phyloP scores from a whole-genome alignment of 2,329 filamentous ascomycete species.

The Aspergillus versicolor region DNA sequence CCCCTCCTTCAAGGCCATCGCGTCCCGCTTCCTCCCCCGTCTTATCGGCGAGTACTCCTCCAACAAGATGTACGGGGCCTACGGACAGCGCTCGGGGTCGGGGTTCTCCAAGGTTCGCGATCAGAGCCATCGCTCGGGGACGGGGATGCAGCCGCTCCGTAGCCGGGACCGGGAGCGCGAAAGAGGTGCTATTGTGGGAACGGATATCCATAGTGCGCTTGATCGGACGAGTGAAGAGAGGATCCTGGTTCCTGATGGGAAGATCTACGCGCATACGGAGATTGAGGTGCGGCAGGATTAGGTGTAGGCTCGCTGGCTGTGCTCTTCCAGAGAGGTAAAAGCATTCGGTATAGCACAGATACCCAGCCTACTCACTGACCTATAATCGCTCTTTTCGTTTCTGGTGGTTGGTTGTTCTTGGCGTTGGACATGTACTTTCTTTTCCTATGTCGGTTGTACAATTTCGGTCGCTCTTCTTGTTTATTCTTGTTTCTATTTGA shows the following conservation, averaged over 20 bases:
- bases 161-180: not conserved
- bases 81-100: conserved; percentile 23
- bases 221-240: conserved; percentile 27
- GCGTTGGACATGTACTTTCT: not conserved
- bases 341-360: too few relatives aligned
- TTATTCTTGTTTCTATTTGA: not conserved
- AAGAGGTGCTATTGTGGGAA: conserved; percentile 16
- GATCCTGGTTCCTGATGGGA: conserved; percentile 31
- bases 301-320: not conserved
- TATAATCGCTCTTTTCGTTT: too few relatives aligned
- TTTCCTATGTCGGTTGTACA: not conserved
- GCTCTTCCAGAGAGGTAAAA: too few relatives aligned
- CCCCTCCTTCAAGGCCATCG: conserved; percentile 42
- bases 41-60: conserved; percentile 37
- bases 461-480: not conserved
- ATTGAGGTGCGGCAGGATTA: conserved; percentile 24
- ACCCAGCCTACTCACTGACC: too few relatives aligned
- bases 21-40: conserved; percentile 44
- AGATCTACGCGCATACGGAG: conserved; percentile 32
- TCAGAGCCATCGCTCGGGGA: not conserved
- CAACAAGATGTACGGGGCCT: conserved; percentile 25
- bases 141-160: not conserved
- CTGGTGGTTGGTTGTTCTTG: too few relatives aligned
- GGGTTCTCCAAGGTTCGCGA: conserved; percentile 29
- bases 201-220: conserved; percentile 18